phyloP scores from a whole-genome alignment of 768 basidiomycete species.

The Hericium erinaceus region DNA sequence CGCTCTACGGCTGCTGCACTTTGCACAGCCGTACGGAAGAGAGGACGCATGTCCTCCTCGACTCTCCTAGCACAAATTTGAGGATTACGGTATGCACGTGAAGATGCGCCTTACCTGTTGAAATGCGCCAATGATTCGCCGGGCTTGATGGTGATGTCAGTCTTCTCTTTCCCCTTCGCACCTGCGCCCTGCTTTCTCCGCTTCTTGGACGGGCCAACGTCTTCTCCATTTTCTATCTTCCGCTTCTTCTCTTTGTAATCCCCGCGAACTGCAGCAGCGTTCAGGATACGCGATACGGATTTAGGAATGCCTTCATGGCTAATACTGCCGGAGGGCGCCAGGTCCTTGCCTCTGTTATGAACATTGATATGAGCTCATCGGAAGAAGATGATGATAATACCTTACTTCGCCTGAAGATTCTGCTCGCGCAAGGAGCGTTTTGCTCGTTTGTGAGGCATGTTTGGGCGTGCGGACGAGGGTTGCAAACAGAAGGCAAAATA shows the following conservation, averaged over 20 bases:
- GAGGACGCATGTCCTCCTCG: conserved; percentile 59
- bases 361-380: background rate
- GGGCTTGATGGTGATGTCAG: conserved; percentile 39
- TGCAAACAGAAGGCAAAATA: background rate
- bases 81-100: background rate
- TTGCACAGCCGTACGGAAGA: conserved; percentile 53
- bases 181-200: conserved; percentile 23
- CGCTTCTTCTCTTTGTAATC: conserved; percentile 40
- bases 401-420: conserved; percentile 20
- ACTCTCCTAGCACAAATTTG: conserved; percentile 42
- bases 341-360: conserved; percentile 15
- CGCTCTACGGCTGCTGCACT: conserved; percentile 44
- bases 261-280: conserved; percentile 49
- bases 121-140: conserved; percentile 72
- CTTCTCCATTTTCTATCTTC: conserved; percentile 22
- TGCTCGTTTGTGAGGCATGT: conserved; percentile 27
- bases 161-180: conserved; percentile 23
- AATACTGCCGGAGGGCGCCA: conserved; percentile 14
- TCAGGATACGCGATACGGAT: conserved; percentile 52
- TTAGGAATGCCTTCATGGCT: conserved; percentile 60
- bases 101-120: conserved; percentile 43
- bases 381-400: background rate
- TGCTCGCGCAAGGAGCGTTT: conserved; percentile 25
- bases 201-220: conserved; percentile 8
- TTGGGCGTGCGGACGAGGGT: too few relatives aligned